phyloP scores from a whole-genome alignment of 148 eudicot genomes.

The Diospyros lotus region DNA sequence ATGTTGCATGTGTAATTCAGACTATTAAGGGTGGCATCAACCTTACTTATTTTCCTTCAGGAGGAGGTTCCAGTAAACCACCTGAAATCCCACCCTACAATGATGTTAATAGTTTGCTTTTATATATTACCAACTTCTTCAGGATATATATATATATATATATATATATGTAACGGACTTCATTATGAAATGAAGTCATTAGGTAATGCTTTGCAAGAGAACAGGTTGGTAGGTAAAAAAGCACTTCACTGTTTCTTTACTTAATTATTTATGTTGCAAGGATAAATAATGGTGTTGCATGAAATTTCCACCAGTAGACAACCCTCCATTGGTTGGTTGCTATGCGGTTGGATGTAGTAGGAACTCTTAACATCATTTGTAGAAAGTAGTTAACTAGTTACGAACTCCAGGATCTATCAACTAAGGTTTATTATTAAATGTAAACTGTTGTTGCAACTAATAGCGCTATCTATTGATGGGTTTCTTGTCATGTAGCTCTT shows the following conservation, averaged over 20 bases:
- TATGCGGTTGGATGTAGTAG: neutral
- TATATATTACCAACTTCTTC: too few species aligned
- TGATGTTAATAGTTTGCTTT: too few species aligned
- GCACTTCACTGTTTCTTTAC: too few species aligned
- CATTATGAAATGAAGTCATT: neutral
- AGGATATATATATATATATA: too few species aligned
- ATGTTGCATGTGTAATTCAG: neutral
- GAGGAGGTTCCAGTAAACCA: neutral
- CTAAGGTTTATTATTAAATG: neutral
- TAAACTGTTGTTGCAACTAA: too few species aligned
- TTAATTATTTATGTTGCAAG: neutral
- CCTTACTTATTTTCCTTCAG: neutral
- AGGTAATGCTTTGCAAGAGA: neutral
- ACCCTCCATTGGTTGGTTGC: neutral
- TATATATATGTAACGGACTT: too few species aligned
- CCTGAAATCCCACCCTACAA: too few species aligned
- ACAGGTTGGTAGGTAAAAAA: neutral
- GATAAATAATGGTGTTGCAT: neutral
- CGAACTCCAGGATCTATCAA: neutral
- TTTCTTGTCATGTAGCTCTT: slow-evolving; percentile 53
- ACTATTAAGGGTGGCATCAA: too few species aligned
- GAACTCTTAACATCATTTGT: too few species aligned
- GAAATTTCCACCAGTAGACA: neutral
- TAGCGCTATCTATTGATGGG: slow-evolving; percentile 9
- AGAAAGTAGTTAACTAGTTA: too few species aligned